A percentile compares a stretch with the other conserved stretches of the same genome.
Conservation (phyloP, 1,284 basidiomycete species). For the Xerocomus nothofagi region DNA sequence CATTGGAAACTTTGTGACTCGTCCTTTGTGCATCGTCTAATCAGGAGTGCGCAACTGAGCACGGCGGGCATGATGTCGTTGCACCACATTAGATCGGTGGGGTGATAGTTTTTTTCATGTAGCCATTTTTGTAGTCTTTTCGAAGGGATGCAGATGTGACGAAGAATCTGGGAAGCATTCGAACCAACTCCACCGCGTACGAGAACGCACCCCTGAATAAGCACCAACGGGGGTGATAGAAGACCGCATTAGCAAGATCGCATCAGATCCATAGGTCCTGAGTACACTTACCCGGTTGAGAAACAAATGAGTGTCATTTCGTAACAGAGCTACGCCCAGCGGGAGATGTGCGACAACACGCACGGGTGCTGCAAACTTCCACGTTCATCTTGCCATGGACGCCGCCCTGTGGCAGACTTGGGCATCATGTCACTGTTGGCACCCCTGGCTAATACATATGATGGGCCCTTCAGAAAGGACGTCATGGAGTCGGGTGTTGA, state of each 20-base stretch:
- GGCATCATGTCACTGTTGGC: neutral
- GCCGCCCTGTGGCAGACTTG: too few relatives aligned
- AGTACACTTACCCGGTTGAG: neutral
- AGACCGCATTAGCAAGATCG: neutral
- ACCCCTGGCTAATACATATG: neutral
- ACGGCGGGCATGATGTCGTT: neutral
- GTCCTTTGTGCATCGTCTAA: neutral
- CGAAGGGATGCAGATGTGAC: neutral
- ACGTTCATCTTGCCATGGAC: neutral
- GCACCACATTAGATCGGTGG: neutral
- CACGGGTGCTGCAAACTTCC: neutral
- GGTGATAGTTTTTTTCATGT: neutral
- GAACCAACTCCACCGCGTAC: neutral
- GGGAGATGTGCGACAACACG: neutral
- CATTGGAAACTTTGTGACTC: neutral
- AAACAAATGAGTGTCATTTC: neutral
- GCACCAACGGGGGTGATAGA: neutral
- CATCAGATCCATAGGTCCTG: neutral
- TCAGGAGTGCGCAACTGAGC: neutral
- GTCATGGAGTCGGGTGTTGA: neutral
- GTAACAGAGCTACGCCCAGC: neutral
- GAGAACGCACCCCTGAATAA: neutral
- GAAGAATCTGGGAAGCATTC: neutral
- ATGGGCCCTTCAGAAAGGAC: neutral
- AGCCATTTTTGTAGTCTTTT: neutral